Base-by-base conservation (phyloP, 2,329 filamentous ascomycete genomes). In the Beauveria sp. region DNA sequence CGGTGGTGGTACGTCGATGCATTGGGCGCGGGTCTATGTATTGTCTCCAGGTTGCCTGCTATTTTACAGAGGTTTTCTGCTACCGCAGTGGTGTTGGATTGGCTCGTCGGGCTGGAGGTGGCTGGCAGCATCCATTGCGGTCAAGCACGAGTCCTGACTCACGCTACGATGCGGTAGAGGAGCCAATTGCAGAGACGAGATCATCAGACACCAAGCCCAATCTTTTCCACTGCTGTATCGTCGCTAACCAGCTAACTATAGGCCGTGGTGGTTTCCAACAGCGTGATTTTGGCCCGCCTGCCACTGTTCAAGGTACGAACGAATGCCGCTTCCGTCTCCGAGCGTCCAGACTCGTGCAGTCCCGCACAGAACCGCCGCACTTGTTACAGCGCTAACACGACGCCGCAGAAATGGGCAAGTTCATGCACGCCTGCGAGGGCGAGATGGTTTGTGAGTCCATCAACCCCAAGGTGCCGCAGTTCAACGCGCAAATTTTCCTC, bases 401-500 rank as follows among this genome's bases (percentile, higher is more conserved):
- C 28, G 3, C 12, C 5, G 12, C 30, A 62, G 94, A 97, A 79
- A 91, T 99, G 89, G 94, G 94, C 76, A 85, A 85, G 66, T 96
- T 97, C 77, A 78, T 97, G 74, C 94, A 99, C 80, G 87, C 92
- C 62, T 93, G 90, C 79, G 94, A 99, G 78, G 93, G 93, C 75
- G 94, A 99, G 78, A 94, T 99, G 84, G 89, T 99, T 69, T 97
- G 93, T 89, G 88, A 92, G 77, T 96, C 90, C 68, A 88, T 89
- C 77, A 97, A 97, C 82, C 81, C 89, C 70, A 97, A 97, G 80
- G 89, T 99, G 66, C 94, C 94, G 64, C 96, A 96, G 81, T 99
- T 99, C 88, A 97, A 97, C 81, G 94, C 94, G 64, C 92, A 92
- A 68, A 96, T 99, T 76, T 99, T 94, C 80, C 88, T 97, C 70